Evolutionary conservation across 2,329 filamentous ascomycete genomes (phyloP).

Genomic region (Colletotrichum endophyticum): DNA sequence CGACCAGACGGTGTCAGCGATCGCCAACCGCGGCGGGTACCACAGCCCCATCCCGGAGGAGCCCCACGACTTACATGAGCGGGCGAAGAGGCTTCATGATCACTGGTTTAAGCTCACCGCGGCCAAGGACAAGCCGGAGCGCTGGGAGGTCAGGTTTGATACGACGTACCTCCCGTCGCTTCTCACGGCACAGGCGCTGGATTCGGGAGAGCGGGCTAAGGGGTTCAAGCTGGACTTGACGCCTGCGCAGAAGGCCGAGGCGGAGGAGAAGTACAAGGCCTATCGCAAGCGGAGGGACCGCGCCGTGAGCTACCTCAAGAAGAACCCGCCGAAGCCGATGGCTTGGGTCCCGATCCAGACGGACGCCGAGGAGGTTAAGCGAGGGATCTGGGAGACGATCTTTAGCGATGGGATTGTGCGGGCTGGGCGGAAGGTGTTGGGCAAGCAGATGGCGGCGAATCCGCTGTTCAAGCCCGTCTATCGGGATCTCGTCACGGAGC

Average conservation of each 20-base stretch:
- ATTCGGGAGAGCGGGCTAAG: not conserved
- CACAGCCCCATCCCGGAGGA: conserved; percentile 14
- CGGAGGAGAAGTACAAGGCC: conserved; percentile 10
- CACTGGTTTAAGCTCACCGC: conserved; percentile 2
- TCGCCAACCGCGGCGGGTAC: conserved; percentile 9
- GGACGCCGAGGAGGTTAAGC: not conserved
- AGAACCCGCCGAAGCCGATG: conserved; percentile 13
- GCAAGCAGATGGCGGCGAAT: not conserved
- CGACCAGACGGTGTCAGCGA: conserved; percentile 3
- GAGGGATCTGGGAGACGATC: not conserved
- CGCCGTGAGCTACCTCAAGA: conserved; percentile 10
- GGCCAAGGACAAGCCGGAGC: conserved; percentile 1
- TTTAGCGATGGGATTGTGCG: not conserved
- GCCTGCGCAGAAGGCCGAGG: not conserved
- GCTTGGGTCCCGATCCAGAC: not conserved
- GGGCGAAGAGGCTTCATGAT: not conserved
- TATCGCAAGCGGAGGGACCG: conserved; percentile 15
- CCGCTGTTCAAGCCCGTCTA: conserved; percentile 14
- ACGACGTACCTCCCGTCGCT: conserved; percentile 1
- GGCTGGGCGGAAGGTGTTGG: not conserved
- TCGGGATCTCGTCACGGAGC: conserved; percentile 15
- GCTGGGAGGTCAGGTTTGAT: conserved; percentile 5
- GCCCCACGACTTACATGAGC: conserved; percentile 9
- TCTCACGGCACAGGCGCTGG: not conserved
- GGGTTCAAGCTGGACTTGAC: not conserved